Percentiles rank a stretch among this genome's conserved stretches.
These are phyloP conservation scores for Ascochyta lentis DNA, from an alignment of 2,329 filamentous ascomycete genomes.

Conservation along the genomic window DNA sequence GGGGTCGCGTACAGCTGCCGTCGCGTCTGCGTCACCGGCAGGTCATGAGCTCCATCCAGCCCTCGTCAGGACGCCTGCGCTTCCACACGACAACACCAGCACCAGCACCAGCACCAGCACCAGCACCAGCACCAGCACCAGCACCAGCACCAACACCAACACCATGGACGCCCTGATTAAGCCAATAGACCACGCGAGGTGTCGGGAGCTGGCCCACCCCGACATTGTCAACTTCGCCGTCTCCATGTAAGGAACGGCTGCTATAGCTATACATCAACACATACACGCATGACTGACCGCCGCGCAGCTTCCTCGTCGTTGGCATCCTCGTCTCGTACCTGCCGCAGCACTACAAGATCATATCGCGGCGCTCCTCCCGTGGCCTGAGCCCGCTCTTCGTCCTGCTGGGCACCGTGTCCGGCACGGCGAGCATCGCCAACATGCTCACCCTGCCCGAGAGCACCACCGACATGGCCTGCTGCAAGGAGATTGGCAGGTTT, in stretches of 20 bases:
- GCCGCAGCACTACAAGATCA: constrained; percentile 92
- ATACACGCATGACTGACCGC: constrained; percentile 21
- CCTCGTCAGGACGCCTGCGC: too few species aligned
- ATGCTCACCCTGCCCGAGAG: constrained; percentile 88
- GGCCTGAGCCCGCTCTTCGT: constrained; percentile 96
- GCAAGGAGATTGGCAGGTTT: constrained; percentile 77
- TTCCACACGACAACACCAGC: background rate
- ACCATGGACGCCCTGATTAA: constrained; percentile 3
- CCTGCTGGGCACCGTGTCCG: constrained; percentile 88
- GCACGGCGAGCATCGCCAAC: constrained; percentile 88
- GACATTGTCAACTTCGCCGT: constrained; percentile 60
- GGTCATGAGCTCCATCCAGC: constrained; percentile 2
- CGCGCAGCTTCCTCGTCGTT: constrained; percentile 72
- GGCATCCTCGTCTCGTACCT: constrained; percentile 93
- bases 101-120: background rate
- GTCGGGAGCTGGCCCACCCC: constrained; percentile 59
- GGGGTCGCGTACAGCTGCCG: constrained; percentile 8
- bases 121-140: background rate
- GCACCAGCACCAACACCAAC: too few species aligned
- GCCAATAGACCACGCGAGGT: constrained; percentile 40
- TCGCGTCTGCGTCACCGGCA: constrained; percentile 5
- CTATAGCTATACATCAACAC: background rate
- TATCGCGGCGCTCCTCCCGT: constrained; percentile 82
- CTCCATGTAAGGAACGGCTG: constrained; percentile 56
- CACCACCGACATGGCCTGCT: constrained; percentile 83